phyloP scores from a whole-genome alignment of 768 basidiomycete species.

The Leucosporidium yakuticum region DNA sequence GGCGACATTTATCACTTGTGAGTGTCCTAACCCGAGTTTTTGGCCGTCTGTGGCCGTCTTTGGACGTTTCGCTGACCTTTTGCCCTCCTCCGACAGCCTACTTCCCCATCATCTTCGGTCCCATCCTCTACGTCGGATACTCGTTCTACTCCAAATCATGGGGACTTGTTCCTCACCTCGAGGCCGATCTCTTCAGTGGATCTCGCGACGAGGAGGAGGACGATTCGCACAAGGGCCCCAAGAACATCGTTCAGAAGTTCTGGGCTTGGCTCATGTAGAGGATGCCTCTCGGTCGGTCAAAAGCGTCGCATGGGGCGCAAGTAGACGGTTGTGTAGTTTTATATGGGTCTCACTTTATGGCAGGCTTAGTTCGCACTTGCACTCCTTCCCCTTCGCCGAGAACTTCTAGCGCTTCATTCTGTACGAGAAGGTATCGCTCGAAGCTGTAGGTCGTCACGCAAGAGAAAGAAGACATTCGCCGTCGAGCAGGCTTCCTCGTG shows the following conservation, averaged over 20 bases:
- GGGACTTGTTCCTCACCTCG: neutral
- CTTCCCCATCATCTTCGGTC: slow-evolving; percentile 4
- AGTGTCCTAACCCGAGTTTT: neutral
- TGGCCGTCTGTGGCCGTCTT: too few species aligned
- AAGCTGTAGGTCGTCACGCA: too few species aligned
- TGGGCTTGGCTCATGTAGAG: neutral
- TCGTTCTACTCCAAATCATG: neutral
- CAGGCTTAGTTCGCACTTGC: too few species aligned
- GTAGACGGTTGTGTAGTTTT: too few species aligned
- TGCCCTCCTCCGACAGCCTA: neutral
- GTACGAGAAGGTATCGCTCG: too few species aligned
- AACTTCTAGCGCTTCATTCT: too few species aligned
- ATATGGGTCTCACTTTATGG: too few species aligned
- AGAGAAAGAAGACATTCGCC: too few species aligned
- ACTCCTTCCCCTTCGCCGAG: too few species aligned
- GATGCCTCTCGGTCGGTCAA: too few species aligned
- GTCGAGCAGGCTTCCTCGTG: too few species aligned
- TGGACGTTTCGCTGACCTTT: neutral
- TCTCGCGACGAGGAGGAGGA: slow-evolving; percentile 6
- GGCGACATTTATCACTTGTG: slow-evolving; percentile 1
- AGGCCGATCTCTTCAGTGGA: slow-evolving; percentile 1
- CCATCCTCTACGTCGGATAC: neutral
- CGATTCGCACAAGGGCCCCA: neutral
- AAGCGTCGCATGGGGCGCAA: too few species aligned
- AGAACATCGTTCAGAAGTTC: slow-evolving; percentile 1